These are phyloP conservation scores for Malus fusca DNA, from an alignment of 306 rosid species.

Conservation along the genomic window DNA sequence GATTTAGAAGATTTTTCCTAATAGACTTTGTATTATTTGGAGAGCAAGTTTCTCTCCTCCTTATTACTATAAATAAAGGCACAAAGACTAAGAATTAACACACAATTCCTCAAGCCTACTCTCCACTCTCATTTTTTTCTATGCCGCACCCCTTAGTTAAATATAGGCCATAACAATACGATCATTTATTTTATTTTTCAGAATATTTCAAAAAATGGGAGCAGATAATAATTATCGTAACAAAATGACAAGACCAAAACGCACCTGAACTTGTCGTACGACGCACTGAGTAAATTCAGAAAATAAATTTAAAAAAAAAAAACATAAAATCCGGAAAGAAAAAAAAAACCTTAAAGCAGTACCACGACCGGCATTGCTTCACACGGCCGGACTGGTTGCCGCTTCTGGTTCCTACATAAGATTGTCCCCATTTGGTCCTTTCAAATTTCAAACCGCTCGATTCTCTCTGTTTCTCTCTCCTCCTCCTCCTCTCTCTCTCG, in stretches of 20 bases:
- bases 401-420: neutral
- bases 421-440: neutral
- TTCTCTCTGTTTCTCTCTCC: neutral
- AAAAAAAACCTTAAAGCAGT: neutral
- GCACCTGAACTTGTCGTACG: neutral
- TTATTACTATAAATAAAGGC: too few species aligned
- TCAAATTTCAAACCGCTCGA: conserved; percentile 2
- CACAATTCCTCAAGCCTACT: too few species aligned
- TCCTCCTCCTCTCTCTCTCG: neutral
- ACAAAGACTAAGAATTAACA: too few species aligned
- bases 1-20: too few species aligned
- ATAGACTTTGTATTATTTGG: too few species aligned
- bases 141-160: too few species aligned
- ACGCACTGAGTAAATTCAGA: neutral
- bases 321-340: neutral
- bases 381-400: neutral
- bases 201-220: too few species aligned
- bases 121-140: too few species aligned
- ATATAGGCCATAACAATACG: too few species aligned
- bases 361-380: neutral
- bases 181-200: too few species aligned
- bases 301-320: neutral
- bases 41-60: too few species aligned
- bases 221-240: neutral
- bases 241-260: neutral